Conservation (phyloP, 176 grass and related monocot genomes). For the Rhynchospora pubera region DNA sequence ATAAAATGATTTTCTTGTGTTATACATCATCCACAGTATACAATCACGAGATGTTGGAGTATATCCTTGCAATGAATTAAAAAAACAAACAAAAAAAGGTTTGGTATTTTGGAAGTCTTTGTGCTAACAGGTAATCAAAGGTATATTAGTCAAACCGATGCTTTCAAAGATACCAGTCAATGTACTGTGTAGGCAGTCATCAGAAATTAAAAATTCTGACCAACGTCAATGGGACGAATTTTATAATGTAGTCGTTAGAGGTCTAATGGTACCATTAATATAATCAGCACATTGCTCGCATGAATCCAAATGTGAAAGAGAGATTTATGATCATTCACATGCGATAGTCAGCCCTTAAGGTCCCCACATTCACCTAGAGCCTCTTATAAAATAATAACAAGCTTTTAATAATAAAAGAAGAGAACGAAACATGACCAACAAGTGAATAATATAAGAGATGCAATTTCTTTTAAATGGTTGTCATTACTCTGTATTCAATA, state of each 20-base stretch:
- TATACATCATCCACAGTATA: background rate
- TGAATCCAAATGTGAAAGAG: background rate
- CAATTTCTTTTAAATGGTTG: background rate
- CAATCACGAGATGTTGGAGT: background rate
- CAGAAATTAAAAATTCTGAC: background rate
- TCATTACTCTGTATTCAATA: background rate
- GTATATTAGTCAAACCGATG: background rate
- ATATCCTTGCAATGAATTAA: background rate
- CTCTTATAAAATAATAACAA: background rate
- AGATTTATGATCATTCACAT: background rate
- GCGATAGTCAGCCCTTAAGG: background rate
- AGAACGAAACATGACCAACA: background rate
- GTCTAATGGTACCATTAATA: background rate
- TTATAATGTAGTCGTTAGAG: background rate
- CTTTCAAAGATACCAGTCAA: conserved; percentile 13
- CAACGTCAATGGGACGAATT: background rate
- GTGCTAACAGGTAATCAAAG: background rate
- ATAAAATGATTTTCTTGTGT: background rate
- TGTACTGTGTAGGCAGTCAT: background rate
- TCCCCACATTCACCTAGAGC: conserved; percentile 3
- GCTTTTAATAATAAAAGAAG: background rate
- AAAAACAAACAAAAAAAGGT: background rate
- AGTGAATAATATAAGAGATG: background rate
- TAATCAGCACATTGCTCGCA: background rate
- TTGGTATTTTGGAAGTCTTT: background rate